Base-by-base conservation (phyloP, 1,284 basidiomycete species). In the Hypsizygus ulmarius region DNA sequence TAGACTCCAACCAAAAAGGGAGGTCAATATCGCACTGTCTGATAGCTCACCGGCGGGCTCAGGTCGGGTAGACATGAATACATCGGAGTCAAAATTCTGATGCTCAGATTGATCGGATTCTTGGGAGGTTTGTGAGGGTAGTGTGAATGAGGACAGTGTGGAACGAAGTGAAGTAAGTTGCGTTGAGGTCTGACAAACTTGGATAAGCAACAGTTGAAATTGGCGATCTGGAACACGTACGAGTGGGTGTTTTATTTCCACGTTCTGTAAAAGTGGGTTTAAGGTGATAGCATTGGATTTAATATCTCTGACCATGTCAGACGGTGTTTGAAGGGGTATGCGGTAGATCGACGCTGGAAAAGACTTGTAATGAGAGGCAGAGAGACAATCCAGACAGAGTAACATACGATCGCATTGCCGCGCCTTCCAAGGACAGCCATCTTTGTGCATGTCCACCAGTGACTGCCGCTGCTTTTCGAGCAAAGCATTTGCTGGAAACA, bases 371-470 rank as follows among this genome's bases (percentile, higher is more conserved):
- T 42, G 38, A 56, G 47, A 45, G 50, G 30, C 11, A 37, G 39
- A 34, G 19, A 28, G 11, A 30, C 28, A 45, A 39, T 11, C 27
- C 15, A 7, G 36, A 29, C 34, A 42, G 27, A 25, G 25, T 46
- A 35, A 69, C 78, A 56, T 58, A 90, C 89, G 65, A 64, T 90
- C 86, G 57, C 88, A 90, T 61, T 91, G 88, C 46, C 79, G 75
- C 27, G 73, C 72, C 63, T 79, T 87, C 89, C 89, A 91, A 2
- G 89, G 89, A 59, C 88, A 91, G 0, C 86, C 84, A 44, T 81
- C 72, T 62, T 89, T 90, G 62, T 91, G 89, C 60, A 75, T 75
- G 10, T 79, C 75, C 1, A 90, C 78, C 6, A 91, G 67, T 33
- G 76, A 77, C 2, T 60, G 53, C 5, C 75, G 74, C 61, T 91